A percentile compares a stretch with the other conserved stretches of the same genome.
phyloP scores from a whole-genome alignment of 768 basidiomycete genomes.

The Xerocomus potaroensis region DNA sequence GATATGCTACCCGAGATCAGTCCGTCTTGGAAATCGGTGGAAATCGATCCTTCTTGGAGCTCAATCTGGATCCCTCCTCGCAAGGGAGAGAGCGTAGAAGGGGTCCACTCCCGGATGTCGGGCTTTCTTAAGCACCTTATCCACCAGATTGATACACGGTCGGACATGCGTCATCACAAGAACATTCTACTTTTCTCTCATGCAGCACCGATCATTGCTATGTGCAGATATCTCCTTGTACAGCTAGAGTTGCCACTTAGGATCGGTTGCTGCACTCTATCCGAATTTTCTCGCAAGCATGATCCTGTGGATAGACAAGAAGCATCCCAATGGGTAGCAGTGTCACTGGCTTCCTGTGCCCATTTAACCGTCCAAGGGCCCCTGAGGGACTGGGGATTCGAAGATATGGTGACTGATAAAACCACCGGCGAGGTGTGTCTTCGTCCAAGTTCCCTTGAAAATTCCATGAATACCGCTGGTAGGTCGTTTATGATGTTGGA shows the following conservation, averaged over 20 bases:
- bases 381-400: constrained; percentile 77
- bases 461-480: constrained; percentile 1
- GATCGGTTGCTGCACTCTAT: constrained; percentile 74
- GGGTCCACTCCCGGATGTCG: constrained; percentile 56
- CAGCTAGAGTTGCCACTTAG: constrained; percentile 49
- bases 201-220: constrained; percentile 68
- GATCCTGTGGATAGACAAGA: constrained; percentile 32
- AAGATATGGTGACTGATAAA: constrained; percentile 52
- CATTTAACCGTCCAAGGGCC: constrained; percentile 54
- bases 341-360: constrained; percentile 47
- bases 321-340: constrained; percentile 40
- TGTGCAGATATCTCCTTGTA: constrained; percentile 55
- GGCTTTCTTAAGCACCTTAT: constrained; percentile 51
- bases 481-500: constrained; percentile 73
- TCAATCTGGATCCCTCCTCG: constrained; percentile 68
- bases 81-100: constrained; percentile 63
- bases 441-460: not conserved
- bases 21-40: constrained; percentile 53
- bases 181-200: constrained; percentile 65
- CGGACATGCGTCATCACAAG: constrained; percentile 39
- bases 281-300: constrained; percentile 43
- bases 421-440: constrained; percentile 54
- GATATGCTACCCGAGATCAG: constrained; percentile 57
- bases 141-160: constrained; percentile 44
- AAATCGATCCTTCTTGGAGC: constrained; percentile 61